Percentiles rank a stretch among this genome's conserved stretches.
These are phyloP conservation scores for Pichia ethanolica DNA, from an alignment of 805 yeast genomes.

Conservation along the genomic window DNA sequence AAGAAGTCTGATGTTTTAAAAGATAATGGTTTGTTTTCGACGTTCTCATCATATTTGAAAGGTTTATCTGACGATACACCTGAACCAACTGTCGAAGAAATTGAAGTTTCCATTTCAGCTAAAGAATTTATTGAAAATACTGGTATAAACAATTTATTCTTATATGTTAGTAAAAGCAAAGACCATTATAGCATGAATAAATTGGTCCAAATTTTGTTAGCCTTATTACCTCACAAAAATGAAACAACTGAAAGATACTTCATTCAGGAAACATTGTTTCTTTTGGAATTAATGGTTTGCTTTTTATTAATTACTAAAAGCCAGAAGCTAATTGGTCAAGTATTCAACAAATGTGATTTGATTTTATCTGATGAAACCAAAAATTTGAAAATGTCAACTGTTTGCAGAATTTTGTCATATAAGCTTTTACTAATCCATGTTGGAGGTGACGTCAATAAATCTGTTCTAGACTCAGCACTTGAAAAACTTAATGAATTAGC, in stretches of 20 bases:
- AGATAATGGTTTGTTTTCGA: slow-evolving; percentile 75
- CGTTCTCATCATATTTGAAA: slow-evolving; percentile 86
- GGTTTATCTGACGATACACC: slow-evolving; percentile 79
- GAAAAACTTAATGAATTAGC: slow-evolving; percentile 18
- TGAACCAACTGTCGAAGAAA: slow-evolving; percentile 91
- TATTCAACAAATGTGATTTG: slow-evolving; percentile 18
- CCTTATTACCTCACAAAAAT: slow-evolving; percentile 28
- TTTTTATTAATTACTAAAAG: slow-evolving; percentile 25
- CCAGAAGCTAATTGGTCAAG: slow-evolving; percentile 16
- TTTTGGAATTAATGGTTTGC: slow-evolving; percentile 27
- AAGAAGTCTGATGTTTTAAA: slow-evolving; percentile 57
- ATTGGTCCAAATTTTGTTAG: slow-evolving; percentile 29
- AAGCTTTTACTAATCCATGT: slow-evolving; percentile 40
- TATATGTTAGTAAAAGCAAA: slow-evolving; percentile 34
- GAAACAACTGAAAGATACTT: slow-evolving; percentile 22
- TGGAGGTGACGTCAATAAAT: slow-evolving; percentile 19
- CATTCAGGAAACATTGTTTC: slow-evolving; percentile 24
- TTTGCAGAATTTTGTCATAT: slow-evolving; percentile 41
- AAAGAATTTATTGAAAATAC: slow-evolving; percentile 76
- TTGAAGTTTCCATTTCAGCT: slow-evolving; percentile 77
- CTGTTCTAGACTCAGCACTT: slow-evolving; percentile 20
- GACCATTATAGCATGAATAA: slow-evolving; percentile 29
- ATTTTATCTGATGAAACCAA: slow-evolving; percentile 17
- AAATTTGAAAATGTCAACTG: slow-evolving; percentile 21
- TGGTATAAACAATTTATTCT: slow-evolving; percentile 48